phyloP scores from a whole-genome alignment of 371 early-diverging fungal genomes.

The Blakeslea trispora region DNA sequence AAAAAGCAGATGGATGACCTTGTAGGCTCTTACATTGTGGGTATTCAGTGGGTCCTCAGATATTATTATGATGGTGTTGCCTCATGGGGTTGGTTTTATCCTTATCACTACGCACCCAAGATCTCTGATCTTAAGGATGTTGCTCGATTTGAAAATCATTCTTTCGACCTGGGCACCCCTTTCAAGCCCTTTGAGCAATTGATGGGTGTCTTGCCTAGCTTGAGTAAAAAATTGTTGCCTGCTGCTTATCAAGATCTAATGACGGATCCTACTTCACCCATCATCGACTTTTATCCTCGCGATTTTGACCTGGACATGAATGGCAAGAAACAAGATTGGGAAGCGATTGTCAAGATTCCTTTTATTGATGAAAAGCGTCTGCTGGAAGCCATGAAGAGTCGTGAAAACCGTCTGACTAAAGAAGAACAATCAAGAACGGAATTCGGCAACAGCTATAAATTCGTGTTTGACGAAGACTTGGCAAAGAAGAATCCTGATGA shows the following conservation, averaged over 20 bases:
- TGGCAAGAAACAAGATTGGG: slow-evolving; percentile 98
- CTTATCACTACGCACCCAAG: slow-evolving; percentile 98
- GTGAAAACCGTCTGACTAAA: slow-evolving; percentile 65
- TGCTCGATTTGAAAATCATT: slow-evolving; percentile 51
- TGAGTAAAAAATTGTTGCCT: slow-evolving; percentile 81
- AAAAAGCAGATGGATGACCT: slow-evolving; percentile 59
- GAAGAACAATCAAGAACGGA: slow-evolving; percentile 72
- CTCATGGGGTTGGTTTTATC: slow-evolving; percentile 99
- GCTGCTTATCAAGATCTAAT: slow-evolving; percentile 80
- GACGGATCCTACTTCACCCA: slow-evolving; percentile 79
- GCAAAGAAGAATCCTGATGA: slow-evolving; percentile 30
- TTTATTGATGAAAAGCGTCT: slow-evolving; percentile 92
- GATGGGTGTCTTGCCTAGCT: slow-evolving; percentile 97
- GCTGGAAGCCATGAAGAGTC: slow-evolving; percentile 76
- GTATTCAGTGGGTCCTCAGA: slow-evolving; percentile 95
- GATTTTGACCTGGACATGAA: slow-evolving; percentile 95
- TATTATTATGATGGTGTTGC: slow-evolving; percentile 97
- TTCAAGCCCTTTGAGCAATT: slow-evolving; percentile 98
- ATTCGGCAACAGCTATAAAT: slow-evolving; percentile 68
- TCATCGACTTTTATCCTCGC: slow-evolving; percentile 93
- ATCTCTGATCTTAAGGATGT: slow-evolving; percentile 74
- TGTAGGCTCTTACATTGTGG: slow-evolving; percentile 84
- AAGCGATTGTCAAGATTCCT: slow-evolving; percentile 93
- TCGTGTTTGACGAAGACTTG: slow-evolving; percentile 55
- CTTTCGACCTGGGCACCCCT: slow-evolving; percentile 85